Evolutionary conservation across 305 asterid species (phyloP), one percentile per base, ranked within the genome.

Genomic region (Petunia hybrid): DNA sequence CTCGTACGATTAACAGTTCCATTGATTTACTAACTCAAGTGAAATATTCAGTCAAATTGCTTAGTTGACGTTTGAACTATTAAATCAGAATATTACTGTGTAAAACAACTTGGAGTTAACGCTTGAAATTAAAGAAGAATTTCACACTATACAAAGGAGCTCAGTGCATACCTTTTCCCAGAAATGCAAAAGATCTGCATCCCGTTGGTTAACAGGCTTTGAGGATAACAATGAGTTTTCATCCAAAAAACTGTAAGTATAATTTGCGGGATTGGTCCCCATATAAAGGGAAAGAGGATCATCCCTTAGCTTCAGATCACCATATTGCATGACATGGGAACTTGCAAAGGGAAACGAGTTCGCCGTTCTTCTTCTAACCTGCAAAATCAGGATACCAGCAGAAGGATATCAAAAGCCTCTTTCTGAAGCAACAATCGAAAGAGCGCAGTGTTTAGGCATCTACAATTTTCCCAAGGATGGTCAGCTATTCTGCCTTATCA

Each of bases 251-350:
- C 97, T 89, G 63, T 43, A 81, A 65, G 92, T 95, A 77, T 94
- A 97, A 66, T 92, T 95, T 73, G 92, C 92, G 68, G 99, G 98
- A 83, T 92, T 84, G 16, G 98, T 88, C n/a, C 99, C 98, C 91
- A 95, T 74, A 65, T 93, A 95, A 73, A 87, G 79, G 84, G 81
- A 91, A 64, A 95, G 97, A 68, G 83, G 43, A 80, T 90, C 96
- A 78, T 3, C 80, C 55, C 83, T 91, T 76, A 88, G 85, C 80
- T 90, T 69, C 82, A 90, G 66, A 78, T 94, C 97, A 71, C 99
- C 99, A 71, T 91, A 95, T 88, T 95, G 98, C 99, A 95, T 94
- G 63, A 92, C 99, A 78, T 95, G 99, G 86, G 99, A 95, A 3
- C 98, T 95, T 59, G 88, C 87, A 53, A 77, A 87, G 56, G 90